These are phyloP conservation scores for Arthrobotrys sinensis DNA, from an alignment of 2,329 filamentous ascomycete species.

Conservation along the genomic window DNA sequence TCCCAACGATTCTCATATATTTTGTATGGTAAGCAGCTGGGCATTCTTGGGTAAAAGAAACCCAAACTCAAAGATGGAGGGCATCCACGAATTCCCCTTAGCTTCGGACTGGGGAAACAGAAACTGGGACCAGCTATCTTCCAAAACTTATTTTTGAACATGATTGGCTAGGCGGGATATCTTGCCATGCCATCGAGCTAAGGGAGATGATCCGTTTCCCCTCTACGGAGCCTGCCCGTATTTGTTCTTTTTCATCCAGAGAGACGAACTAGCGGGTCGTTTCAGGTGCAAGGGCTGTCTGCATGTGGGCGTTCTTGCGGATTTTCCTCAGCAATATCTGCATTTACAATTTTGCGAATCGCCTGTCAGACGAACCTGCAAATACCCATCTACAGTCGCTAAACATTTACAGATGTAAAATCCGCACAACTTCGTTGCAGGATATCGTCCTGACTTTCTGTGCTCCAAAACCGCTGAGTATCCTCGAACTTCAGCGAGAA, in stretches of 20 bases:
- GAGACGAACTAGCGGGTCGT: slow-evolving; percentile 23
- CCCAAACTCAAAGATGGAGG: slow-evolving; percentile 33
- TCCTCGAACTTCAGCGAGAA: slow-evolving; percentile 14
- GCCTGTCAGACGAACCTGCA: slow-evolving; percentile 11
- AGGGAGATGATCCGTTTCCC: slow-evolving; percentile 58
- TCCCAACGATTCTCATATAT: slow-evolving; percentile 29
- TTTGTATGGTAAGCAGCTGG: slow-evolving; percentile 39
- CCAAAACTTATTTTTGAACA: slow-evolving; percentile 24
- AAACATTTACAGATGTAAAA: not conserved
- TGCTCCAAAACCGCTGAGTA: not conserved
- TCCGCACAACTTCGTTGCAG: not conserved
- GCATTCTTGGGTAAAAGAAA: slow-evolving; percentile 47
- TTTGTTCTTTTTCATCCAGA: slow-evolving; percentile 24
- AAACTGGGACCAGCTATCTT: slow-evolving; percentile 55
- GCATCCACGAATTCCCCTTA: slow-evolving; percentile 37
- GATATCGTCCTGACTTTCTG: not conserved
- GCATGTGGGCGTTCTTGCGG: slow-evolving; percentile 16
- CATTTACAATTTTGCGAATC: slow-evolving; percentile 17
- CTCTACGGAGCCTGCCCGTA: slow-evolving; percentile 25
- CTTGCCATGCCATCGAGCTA: slow-evolving; percentile 53
- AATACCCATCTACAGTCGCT: slow-evolving; percentile 24
- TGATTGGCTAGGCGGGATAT: slow-evolving; percentile 57
- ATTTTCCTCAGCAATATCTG: slow-evolving; percentile 13
- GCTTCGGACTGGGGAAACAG: slow-evolving; percentile 44
- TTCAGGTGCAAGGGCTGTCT: slow-evolving; percentile 29